Evolutionary conservation across 2,329 filamentous ascomycete species (phyloP).

Genomic region (Fusarium sp.): DNA sequence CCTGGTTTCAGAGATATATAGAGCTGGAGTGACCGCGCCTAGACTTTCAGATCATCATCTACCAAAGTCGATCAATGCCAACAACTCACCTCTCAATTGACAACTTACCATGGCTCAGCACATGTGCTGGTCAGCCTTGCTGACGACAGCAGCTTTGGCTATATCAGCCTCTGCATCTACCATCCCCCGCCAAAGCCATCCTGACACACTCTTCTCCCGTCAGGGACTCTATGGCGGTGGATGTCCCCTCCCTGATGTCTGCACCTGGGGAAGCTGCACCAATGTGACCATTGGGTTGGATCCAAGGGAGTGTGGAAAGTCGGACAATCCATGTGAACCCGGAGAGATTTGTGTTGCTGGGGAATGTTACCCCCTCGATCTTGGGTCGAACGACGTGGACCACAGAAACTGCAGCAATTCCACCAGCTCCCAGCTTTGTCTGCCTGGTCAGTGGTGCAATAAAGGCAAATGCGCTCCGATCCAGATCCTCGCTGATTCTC

Average conservation of each 20-base stretch:
- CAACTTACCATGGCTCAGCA: constrained; percentile 17
- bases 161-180: background rate
- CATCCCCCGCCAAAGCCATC: background rate
- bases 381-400: background rate
- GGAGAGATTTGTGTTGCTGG: constrained; percentile 35
- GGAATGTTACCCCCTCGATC: constrained; percentile 21
- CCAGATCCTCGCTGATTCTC: constrained; percentile 21
- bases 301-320: constrained; percentile 17
- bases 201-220: constrained; percentile 4
- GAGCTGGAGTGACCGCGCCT: background rate
- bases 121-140: constrained; percentile 20
- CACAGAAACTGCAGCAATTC: constrained; percentile 8
- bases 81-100: background rate
- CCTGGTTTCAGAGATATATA: constrained; percentile 20
- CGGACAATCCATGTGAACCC: constrained; percentile 22
- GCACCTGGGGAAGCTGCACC: constrained; percentile 32
- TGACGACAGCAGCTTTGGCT: background rate
- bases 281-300: constrained; percentile 33
- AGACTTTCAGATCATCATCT: background rate
- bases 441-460: constrained; percentile 33
- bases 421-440: constrained; percentile 2
- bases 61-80: constrained; percentile 20
- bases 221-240: constrained; percentile 27
- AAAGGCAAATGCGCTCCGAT: constrained; percentile 26
- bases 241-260: constrained; percentile 28